Evolutionary conservation across 768 basidiomycete species (phyloP).

Genomic region (Russula griseocarnosa): DNA sequence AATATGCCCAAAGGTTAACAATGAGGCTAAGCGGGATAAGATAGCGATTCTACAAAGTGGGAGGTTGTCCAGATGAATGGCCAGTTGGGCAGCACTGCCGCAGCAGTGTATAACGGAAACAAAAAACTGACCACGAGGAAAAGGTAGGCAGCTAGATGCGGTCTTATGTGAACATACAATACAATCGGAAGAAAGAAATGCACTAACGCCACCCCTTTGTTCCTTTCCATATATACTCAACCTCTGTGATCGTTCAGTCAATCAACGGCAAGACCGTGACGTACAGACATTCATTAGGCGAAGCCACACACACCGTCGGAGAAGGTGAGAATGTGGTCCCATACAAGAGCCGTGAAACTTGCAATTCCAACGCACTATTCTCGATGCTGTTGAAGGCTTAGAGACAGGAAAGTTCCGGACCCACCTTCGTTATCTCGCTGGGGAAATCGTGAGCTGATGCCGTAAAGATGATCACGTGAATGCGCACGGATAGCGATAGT

Average conservation of each 20-base stretch:
- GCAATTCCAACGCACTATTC: slow-evolving; percentile 49
- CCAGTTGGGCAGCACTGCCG: not conserved
- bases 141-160: slow-evolving; percentile 34
- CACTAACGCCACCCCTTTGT: slow-evolving; percentile 45
- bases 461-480: not conserved
- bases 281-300: too few relatives aligned
- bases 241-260: slow-evolving; percentile 30
- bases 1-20: slow-evolving; percentile 44
- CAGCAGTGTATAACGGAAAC: not conserved
- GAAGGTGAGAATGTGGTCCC: slow-evolving; percentile 56
- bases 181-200: not conserved
- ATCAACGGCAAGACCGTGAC: not conserved
- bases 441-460: not conserved
- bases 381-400: not conserved
- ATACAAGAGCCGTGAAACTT: slow-evolving; percentile 49
- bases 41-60: slow-evolving; percentile 51
- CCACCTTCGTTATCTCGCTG: slow-evolving; percentile 3
- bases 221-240: slow-evolving; percentile 53
- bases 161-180: not conserved
- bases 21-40: slow-evolving; percentile 60
- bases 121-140: slow-evolving; percentile 38
- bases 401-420: not conserved
- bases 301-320: slow-evolving; percentile 39
- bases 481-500: slow-evolving; percentile 8
- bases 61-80: not conserved